phyloP scores from a whole-genome alignment of 1,284 basidiomycete species.

The Neolentinus lepideus region DNA sequence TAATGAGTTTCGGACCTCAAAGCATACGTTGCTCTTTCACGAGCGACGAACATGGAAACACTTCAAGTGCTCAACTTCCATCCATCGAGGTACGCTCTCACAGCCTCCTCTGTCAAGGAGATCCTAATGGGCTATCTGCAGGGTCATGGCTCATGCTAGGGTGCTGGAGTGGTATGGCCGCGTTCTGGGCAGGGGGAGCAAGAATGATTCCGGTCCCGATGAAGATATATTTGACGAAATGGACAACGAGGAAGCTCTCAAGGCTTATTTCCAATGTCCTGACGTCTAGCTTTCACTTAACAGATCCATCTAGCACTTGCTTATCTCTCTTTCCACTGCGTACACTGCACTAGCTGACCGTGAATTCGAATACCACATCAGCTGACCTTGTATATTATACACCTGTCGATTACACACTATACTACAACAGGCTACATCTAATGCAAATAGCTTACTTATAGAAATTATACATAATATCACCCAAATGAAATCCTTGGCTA shows the following conservation, averaged over 20 bases:
- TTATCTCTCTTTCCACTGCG: no score
- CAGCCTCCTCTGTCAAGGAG: no score
- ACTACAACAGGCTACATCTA: not conserved
- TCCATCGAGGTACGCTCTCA: slow-evolving; percentile 13
- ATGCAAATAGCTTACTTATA: not conserved
- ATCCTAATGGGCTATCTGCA: not conserved
- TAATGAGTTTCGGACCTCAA: no score
- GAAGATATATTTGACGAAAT: not conserved
- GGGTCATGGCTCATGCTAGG: not conserved
- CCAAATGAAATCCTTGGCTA: not conserved
- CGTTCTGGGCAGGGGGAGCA: no score
- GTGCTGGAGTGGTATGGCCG: not conserved
- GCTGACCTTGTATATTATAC: no score
- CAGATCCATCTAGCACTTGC: no score
- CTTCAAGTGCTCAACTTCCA: slow-evolving; percentile 20
- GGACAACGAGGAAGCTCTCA: slow-evolving; percentile 1
- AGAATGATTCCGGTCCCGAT: not conserved
- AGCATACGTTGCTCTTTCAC: slow-evolving; percentile 24
- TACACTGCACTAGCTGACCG: no score
- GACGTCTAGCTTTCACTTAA: no score
- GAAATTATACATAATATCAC: not conserved
- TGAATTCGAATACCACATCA: no score
- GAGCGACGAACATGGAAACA: slow-evolving; percentile 17
- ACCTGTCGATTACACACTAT: not conserved
- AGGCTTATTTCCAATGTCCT: no score